Base-by-base conservation (phyloP, 495 filamentous ascomycete species). In the Annulohypoxylon maeteangense region DNA sequence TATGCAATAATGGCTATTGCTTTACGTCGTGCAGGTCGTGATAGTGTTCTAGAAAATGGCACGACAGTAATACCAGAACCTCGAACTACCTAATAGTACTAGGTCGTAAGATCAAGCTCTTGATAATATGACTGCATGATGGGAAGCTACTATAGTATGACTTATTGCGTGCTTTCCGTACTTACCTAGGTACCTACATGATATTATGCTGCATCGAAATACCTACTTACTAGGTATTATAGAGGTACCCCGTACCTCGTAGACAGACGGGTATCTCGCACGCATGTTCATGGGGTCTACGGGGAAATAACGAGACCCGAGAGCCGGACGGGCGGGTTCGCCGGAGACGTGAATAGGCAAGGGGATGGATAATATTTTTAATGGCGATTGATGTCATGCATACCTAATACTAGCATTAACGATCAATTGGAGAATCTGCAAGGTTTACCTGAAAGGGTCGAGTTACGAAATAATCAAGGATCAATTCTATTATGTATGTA, bases 241-340 rank as follows among this genome's bases (percentile, higher is more conserved):
- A 54, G 25, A n/a, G n/a, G n/a, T n/a, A n/a, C n/a, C n/a, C n/a
- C n/a, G 47, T 45, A 67, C 55, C 55, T 44, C 62, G 18, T 66
- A 59, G 25, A 25, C 36, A 16, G 23, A 61, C 44, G 23, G 45
- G 34, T 36, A 56, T 50, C 53, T 61, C 40, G 40, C 54, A 60
- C 57, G 40, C 54, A 60, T 50, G 22, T 40, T 27, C 50, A 54
- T 31, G 50, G 65, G 70, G 29, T 55, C 29, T 66, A 69, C 65
- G 70, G 70, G 68, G 65, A 69, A 65, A 73, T 61, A 69, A 54
- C 62, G 60, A 68, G 65, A 73, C 70, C 70, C 70, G 40, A 66
- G 65, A 73, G 47, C 70, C 70, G 62, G 38, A 69, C 70, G 51
- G 61, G 60, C 62, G 70, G 70, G 70, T 73, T 73, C 61, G 55